Percentiles rank a stretch among this genome's conserved stretches.
These are phyloP conservation scores for Phanerochaete carnosa DNA, from an alignment of 768 basidiomycete genomes.

Conservation along the genomic window DNA sequence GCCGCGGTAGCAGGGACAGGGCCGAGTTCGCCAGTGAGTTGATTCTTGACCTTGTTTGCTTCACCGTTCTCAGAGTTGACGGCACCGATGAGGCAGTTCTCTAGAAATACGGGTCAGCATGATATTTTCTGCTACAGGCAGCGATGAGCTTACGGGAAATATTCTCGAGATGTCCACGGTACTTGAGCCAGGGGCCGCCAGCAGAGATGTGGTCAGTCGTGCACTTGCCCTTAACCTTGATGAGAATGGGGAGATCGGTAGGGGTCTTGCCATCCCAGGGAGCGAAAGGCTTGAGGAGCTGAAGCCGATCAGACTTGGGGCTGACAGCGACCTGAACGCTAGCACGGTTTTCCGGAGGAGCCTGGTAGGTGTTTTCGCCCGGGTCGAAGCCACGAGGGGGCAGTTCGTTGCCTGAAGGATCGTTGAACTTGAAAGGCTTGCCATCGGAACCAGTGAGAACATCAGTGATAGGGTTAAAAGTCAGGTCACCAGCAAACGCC, in stretches of 20 bases:
- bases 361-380: slow-evolving; percentile 95
- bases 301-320: slow-evolving; percentile 86
- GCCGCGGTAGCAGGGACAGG: slow-evolving; percentile 84
- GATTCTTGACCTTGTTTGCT: slow-evolving; percentile 95
- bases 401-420: slow-evolving; percentile 88
- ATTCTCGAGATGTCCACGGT: slow-evolving; percentile 98
- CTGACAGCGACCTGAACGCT: slow-evolving; percentile 83
- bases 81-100: slow-evolving; percentile 97
- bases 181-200: slow-evolving; percentile 99
- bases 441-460: slow-evolving; percentile 84
- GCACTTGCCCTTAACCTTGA: slow-evolving; percentile 99
- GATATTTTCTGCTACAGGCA: background rate
- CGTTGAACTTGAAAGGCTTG: slow-evolving; percentile 96
- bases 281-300: slow-evolving; percentile 84
- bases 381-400: slow-evolving; percentile 96
- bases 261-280: slow-evolving; percentile 95
- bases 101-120: slow-evolving; percentile 31
- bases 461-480: slow-evolving; percentile 97
- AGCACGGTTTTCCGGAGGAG: slow-evolving; percentile 83
- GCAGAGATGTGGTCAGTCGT: slow-evolving; percentile 97
- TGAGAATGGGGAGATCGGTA: slow-evolving; percentile 84
- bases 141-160: slow-evolving; percentile 71
- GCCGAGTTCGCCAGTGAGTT: slow-evolving; percentile 80
- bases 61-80: slow-evolving; percentile 95
- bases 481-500: slow-evolving; percentile 89